Conservation (phyloP, 805 yeast species). For the Candida nonsorbophila region DNA sequence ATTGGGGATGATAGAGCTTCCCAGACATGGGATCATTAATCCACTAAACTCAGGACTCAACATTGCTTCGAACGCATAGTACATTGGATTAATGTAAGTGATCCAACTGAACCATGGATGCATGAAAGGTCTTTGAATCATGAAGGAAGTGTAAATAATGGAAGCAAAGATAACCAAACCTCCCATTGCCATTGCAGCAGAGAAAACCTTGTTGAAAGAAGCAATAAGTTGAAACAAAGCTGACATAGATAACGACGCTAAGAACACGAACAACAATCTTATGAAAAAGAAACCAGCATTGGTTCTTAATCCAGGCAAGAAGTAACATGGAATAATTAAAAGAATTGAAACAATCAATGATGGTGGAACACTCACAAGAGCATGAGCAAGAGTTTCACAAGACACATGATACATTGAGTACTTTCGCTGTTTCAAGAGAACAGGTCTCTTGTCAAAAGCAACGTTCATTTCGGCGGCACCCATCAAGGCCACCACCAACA, state of each 20-base stretch:
- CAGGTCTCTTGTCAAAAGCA: constrained; percentile 55
- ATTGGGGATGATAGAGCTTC: constrained; percentile 50
- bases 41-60: constrained; percentile 50
- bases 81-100: constrained; percentile 37
- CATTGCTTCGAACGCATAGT: constrained; percentile 48
- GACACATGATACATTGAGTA: constrained; percentile 71
- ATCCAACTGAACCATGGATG: constrained; percentile 65
- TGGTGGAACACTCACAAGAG: constrained; percentile 53
- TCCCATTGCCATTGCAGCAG: constrained; percentile 30
- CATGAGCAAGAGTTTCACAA: constrained; percentile 62
- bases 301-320: constrained; percentile 43
- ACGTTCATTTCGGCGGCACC: constrained; percentile 55
- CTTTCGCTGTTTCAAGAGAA: constrained; percentile 63
- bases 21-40: constrained; percentile 37
- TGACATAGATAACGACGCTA: constrained; percentile 33
- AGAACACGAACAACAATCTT: constrained; percentile 24
- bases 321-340: constrained; percentile 31
- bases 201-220: constrained; percentile 36
- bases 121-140: constrained; percentile 38
- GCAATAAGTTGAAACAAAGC: constrained; percentile 37
- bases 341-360: constrained; percentile 37
- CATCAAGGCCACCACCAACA: constrained; percentile 55
- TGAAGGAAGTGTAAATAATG: constrained; percentile 51
- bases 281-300: constrained; percentile 29
- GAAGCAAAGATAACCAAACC: constrained; percentile 32